Evolutionary conservation across 2,329 filamentous ascomycete species (phyloP).

Genomic region (Colletotrichum lini): DNA sequence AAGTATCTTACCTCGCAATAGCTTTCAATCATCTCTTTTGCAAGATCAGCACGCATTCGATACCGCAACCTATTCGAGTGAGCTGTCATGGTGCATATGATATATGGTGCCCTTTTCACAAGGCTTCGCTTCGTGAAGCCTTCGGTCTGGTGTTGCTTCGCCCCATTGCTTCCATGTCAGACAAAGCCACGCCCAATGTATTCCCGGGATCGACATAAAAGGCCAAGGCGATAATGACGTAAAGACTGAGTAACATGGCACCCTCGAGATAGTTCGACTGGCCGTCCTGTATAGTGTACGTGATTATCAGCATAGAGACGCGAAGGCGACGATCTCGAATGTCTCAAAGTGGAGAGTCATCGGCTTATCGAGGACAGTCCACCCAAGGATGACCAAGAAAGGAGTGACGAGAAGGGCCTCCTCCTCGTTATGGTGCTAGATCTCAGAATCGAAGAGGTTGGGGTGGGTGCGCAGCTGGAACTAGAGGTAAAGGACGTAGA

Average conservation of each 20-base stretch:
- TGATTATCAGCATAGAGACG: conserved; percentile 83
- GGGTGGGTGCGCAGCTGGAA: conserved; percentile 85
- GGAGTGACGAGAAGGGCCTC: conserved; percentile 81
- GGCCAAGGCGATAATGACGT: neutral
- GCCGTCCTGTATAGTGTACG: conserved; percentile 83
- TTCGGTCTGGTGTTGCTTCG: too few relatives aligned
- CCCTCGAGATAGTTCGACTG: conserved; percentile 78
- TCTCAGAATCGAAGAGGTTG: conserved; percentile 76
- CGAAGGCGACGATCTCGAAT: conserved; percentile 84
- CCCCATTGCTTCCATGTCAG: too few relatives aligned
- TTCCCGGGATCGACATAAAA: neutral
- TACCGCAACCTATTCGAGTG: too few relatives aligned
- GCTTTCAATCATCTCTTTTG: too few relatives aligned
- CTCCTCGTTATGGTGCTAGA: conserved; percentile 48
- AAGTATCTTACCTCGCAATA: too few relatives aligned
- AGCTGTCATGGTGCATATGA: too few relatives aligned
- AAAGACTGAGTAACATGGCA: neutral
- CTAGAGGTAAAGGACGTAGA: conserved; percentile 83
- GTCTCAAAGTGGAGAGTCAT: conserved; percentile 88
- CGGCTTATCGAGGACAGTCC: conserved; percentile 78
- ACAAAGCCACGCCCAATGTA: too few relatives aligned
- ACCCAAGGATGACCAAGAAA: conserved; percentile 84
- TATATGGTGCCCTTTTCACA: too few relatives aligned
- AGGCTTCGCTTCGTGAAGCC: too few relatives aligned
- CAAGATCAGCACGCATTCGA: too few relatives aligned